Evolutionary conservation across 176 grass and related monocot genomes (phyloP), one percentile per base, ranked within the genome.

Genomic region (Cenchrus purpureus): DNA sequence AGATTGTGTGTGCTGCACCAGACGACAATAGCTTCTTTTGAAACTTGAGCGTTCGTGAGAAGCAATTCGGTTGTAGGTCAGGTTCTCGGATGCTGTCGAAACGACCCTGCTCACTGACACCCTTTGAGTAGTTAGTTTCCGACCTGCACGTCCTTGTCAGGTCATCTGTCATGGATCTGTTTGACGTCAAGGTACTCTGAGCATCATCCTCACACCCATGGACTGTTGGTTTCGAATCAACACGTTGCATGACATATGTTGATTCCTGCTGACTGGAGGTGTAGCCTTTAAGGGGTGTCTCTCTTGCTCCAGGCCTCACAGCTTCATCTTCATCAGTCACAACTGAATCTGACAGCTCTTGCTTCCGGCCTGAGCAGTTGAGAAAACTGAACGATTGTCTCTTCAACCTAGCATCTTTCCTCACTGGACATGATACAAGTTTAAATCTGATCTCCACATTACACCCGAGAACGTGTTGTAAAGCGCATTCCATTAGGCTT

Each of bases 391-490:
- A 96, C 6, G 97, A 90, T 58, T 91, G 90, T 54, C 87, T 99
- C 86, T 96, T 99, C 72, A 68, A 71, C 80, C 89, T 94, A 25
- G 79, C 74, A 84, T 91, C 91, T 68, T 89, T 91, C 51, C 81
- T 94, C 55, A 57, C 62, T 50, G 79, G 56, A 74, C 77, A 16
- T 4, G 84, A 74, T 10, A 92, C 82, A 87, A 92, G 90, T 84
- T 99, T 99, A 70, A 96, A 82, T 80, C 88, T 94, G 45, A 91
- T 81, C 82, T 99, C 93, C 58, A 99, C 93, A 65, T 99, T 95
- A 81, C 94, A 92, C 22, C 93, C 90, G 4, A 99, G 91, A 68
- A 94, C 93, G 48, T 94, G 88, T 37, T 94, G 97, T 52, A 99
- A 81, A 16, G 85, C 68, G 20, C 86, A 87, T 64, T 92, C 88